Base-by-base conservation (phyloP, 169 alveolate genomes). In the Cryptosporidium parvum region DNA sequence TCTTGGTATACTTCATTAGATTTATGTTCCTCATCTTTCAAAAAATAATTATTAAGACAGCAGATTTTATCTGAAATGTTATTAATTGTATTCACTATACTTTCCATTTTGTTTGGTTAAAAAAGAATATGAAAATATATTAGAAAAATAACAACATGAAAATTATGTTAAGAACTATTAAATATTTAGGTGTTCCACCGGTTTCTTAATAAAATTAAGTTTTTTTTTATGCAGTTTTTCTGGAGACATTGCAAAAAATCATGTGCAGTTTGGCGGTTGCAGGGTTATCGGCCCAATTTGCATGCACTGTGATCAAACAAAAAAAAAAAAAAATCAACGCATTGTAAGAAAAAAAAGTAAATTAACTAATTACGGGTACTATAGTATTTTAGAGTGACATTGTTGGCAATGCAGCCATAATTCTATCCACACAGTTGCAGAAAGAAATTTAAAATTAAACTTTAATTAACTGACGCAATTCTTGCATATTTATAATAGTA, bases 61-160 rank as follows among this genome's bases (percentile, higher is more conserved):
- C 72, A 65, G 16, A 65, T 31, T 65, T 52, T 39, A 65, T 65
- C 52, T 65, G 72, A 35, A 37, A 65, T 59, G 31, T 23, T 59
- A 10, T 10, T 59, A 10, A 59, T 33, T 29, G 31, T 39, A 8
- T 37, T 65, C 18, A 35, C 51, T n/a, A 65, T 31, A 23, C 51
- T 31, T 29, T 65, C 72, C 72, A 65, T 65, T 31, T 65, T n/a
- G 9, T n/a, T 56, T 7, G 12, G 14, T 56, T 56, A 3, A 26
- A 23, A 8, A 21, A 6, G 56, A 44, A 44, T 56, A 3, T 12
- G 65, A n/a, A n/a, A 56, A 26, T 56, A 0, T 9, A 14, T 42
- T 42, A 56, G 35, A 56, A 56, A 56, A 56, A 56, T 37, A 56
- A 56, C 21, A 23, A 26, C 67, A 56, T 56, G 37, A 21, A n/a